These are phyloP conservation scores for Eucalyptus brandiana DNA, from an alignment of 345 rosid genomes.

Conservation along the genomic window DNA sequence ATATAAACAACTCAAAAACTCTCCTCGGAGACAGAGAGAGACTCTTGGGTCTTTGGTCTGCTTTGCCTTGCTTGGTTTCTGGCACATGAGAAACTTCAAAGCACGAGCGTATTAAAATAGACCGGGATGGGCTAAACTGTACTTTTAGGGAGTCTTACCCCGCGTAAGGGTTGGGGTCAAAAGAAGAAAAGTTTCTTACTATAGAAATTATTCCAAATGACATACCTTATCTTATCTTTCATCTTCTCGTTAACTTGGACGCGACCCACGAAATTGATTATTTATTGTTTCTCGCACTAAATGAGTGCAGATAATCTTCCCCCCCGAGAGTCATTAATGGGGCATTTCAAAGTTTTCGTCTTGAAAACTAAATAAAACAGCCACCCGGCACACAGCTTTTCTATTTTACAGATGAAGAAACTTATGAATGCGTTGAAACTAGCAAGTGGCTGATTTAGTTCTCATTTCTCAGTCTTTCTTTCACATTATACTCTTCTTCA, in stretches of 20 bases:
- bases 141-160: neutral
- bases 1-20: conserved; percentile 1
- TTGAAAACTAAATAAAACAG: neutral
- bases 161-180: neutral
- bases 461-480: neutral
- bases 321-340: neutral
- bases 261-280: neutral
- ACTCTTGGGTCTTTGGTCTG: conserved; percentile 17
- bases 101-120: conserved; percentile 30
- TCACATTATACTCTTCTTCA: neutral
- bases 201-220: neutral
- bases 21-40: neutral
- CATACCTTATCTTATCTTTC: neutral
- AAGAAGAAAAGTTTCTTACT: neutral
- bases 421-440: neutral
- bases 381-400: neutral
- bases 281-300: neutral
- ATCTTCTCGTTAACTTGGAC: neutral
- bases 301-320: neutral
- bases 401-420: neutral
- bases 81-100: conserved; percentile 28
- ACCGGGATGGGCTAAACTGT: neutral
- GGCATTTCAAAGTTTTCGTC: neutral
- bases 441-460: neutral
- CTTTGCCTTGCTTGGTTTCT: neutral